Evolutionary conservation across 495 filamentous ascomycete species (phyloP), one percentile per base, ranked within the genome.

Genomic region (Thozetella sp.): DNA sequence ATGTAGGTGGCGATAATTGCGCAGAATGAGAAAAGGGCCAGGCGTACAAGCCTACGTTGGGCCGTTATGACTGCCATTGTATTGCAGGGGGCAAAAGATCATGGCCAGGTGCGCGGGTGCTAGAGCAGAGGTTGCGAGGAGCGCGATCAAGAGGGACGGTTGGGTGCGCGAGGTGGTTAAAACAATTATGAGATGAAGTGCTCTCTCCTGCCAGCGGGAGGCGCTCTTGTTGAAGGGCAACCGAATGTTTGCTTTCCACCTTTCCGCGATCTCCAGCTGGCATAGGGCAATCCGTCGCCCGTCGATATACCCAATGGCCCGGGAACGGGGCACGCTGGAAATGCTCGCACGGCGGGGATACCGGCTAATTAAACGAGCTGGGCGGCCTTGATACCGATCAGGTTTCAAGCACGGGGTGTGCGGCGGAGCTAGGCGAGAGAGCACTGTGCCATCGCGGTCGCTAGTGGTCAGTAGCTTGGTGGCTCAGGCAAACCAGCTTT

Each of bases 11-110:
- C n/a, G n/a, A 56, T n/a, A 3, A 72, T 26, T 22, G 55, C 65
- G 4, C 64, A 19, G n/a, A 66, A 51, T 10, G 62, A 55, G 34
- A 70, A 25, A 1, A 68, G 22, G 15, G 56, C 25, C 1, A 74
- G 59, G 22, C 71, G 69, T 27, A 60, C 51, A 54, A 70, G 50
- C 55, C 57, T 64, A 53, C 66, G 66, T 26, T 48, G 60, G 57
- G 43, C 54, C 23, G 57, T 50, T 20, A 70, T 25, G 58, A 61
- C 48, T 53, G 61, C 63, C 71, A 74, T 70, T 22, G 59, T 56
- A 63, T 27, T 27, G 22, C 6, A 17, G 25, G 22, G 15, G 37
- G 12, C 17, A 25, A n/a, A 15, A 54, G 53, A 54, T 83, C 57
- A 58, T 64, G 55, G 57, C 51, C 51, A 13, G 23, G 12, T 22